These are phyloP conservation scores for Wickerhamomyces chaumierensis DNA, from an alignment of 805 yeast species.

Conservation along the genomic window DNA sequence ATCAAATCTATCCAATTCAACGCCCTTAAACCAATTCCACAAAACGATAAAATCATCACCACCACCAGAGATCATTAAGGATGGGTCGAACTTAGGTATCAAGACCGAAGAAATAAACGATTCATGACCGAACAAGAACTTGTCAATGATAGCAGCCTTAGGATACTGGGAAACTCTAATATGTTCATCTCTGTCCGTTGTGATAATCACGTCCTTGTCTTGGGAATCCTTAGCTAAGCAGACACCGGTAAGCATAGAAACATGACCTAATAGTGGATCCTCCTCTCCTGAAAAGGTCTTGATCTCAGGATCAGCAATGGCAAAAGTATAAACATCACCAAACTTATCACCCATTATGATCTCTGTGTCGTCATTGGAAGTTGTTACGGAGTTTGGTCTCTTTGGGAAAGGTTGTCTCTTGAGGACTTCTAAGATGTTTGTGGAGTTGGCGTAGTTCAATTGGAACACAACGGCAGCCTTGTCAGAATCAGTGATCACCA, in stretches of 20 bases:
- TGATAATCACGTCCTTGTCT: conserved; percentile 44
- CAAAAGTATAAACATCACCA: conserved; percentile 79
- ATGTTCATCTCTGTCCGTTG: conserved; percentile 95
- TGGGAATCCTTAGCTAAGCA: conserved; percentile 31
- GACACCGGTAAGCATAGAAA: conserved; percentile 80
- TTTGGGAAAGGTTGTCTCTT: conserved; percentile 79
- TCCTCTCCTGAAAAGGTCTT: conserved; percentile 30
- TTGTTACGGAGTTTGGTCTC: conserved; percentile 82
- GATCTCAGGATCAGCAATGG: conserved; percentile 26
- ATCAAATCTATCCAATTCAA: conserved; percentile 36
- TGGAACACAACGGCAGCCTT: conserved; percentile 63
- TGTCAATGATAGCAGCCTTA: conserved; percentile 61
- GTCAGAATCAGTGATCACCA: conserved; percentile 72
- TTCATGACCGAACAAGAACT: conserved; percentile 78
- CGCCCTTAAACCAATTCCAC: conserved; percentile 66
- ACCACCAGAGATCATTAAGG: conserved; percentile 69
- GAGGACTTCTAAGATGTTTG: conserved; percentile 33
- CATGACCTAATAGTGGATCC: conserved; percentile 85
- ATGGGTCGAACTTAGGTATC: conserved; percentile 39
- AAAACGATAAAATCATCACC: conserved; percentile 68
- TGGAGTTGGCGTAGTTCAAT: conserved; percentile 19
- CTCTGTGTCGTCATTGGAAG: conserved; percentile 45
- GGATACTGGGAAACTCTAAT: conserved; percentile 78
- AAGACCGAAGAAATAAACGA: conserved; percentile 67
- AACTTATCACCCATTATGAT: conserved; percentile 85